phyloP scores from a whole-genome alignment of 352 stramenopile genomes.

The Phytopythium montanum region DNA sequence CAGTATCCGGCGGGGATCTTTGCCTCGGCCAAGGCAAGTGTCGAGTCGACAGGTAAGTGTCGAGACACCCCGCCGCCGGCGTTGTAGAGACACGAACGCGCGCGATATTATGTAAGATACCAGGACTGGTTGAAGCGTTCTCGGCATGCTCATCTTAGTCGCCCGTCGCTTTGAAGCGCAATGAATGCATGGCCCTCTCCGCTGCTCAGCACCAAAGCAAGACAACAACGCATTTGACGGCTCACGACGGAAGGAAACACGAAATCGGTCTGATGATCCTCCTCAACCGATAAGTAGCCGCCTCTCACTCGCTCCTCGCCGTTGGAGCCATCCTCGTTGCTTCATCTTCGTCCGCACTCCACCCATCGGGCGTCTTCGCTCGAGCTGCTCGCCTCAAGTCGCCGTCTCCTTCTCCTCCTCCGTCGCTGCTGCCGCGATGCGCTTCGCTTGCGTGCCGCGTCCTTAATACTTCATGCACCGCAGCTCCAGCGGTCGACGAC shows the following conservation, averaged over 20 bases:
- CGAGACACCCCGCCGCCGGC: no score
- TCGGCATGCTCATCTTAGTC: no score
- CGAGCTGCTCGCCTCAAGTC: neutral
- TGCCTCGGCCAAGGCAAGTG: no score
- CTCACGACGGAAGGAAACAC: neutral
- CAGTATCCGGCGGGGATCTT: no score
- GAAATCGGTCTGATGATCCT: constrained; percentile 2
- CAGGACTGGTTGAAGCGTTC: no score
- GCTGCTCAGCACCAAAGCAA: neutral
- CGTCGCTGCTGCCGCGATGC: neutral
- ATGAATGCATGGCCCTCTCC: neutral
- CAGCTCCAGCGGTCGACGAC: constrained; percentile 6
- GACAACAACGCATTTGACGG: neutral
- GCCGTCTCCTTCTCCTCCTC: neutral
- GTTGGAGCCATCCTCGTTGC: neutral
- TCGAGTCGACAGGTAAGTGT: no score
- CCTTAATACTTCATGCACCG: constrained; percentile 26
- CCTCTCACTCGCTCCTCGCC: neutral
- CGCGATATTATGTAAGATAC: no score
- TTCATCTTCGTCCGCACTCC: neutral
- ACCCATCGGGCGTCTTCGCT: neutral
- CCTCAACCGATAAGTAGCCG: neutral
- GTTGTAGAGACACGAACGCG: no score
- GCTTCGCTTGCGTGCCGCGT: constrained; percentile 3
- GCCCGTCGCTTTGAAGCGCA: no score